phyloP scores from a whole-genome alignment of 192 early-diverging fungal species.

The Lobosporangium transversale region DNA sequence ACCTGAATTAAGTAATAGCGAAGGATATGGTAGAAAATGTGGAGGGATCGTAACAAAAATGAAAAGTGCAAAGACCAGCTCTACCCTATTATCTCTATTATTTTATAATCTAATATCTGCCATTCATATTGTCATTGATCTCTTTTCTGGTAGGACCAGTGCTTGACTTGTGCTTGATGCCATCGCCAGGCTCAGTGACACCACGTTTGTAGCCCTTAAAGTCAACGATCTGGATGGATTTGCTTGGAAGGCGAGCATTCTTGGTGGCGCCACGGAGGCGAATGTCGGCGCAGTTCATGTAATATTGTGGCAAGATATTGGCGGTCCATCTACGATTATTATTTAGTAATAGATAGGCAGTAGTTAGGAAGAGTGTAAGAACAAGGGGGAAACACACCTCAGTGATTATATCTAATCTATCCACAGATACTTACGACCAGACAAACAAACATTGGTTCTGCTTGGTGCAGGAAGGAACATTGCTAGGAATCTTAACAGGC shows the following conservation, averaged over 20 bases:
- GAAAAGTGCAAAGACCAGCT: too few relatives aligned
- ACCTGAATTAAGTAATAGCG: too few relatives aligned
- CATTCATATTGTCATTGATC: slow-evolving; percentile 37
- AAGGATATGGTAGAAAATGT: too few relatives aligned
- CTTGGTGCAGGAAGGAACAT: slow-evolving; percentile 45
- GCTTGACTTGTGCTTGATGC: slow-evolving; percentile 24
- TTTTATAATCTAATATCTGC: too few relatives aligned
- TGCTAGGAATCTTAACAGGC: slow-evolving; percentile 52
- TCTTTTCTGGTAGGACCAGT: slow-evolving; percentile 25
- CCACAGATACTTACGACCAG: slow-evolving; percentile 55
- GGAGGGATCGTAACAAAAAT: too few relatives aligned
- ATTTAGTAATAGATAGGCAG: too few relatives aligned
- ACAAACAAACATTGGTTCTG: slow-evolving; percentile 52
- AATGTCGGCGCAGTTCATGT: slow-evolving; percentile 81
- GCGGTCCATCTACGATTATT: slow-evolving; percentile 65
- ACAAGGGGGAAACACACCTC: not conserved
- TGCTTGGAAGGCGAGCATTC: slow-evolving; percentile 5
- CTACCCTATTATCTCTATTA: too few relatives aligned
- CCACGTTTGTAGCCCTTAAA: slow-evolving; percentile 8
- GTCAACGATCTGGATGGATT: slow-evolving; percentile 37
- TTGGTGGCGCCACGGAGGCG: slow-evolving; percentile 56
- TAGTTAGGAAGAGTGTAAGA: too few relatives aligned
- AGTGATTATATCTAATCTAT: not conserved
- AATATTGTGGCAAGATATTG: slow-evolving; percentile 76
- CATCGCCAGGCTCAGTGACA: slow-evolving; percentile 39